Percentiles rank a stretch among this genome's conserved stretches.
Evolutionary conservation across 2,329 filamentous ascomycete genomes (phyloP).

Genomic region (Clarireedia homoeocarpa): DNA sequence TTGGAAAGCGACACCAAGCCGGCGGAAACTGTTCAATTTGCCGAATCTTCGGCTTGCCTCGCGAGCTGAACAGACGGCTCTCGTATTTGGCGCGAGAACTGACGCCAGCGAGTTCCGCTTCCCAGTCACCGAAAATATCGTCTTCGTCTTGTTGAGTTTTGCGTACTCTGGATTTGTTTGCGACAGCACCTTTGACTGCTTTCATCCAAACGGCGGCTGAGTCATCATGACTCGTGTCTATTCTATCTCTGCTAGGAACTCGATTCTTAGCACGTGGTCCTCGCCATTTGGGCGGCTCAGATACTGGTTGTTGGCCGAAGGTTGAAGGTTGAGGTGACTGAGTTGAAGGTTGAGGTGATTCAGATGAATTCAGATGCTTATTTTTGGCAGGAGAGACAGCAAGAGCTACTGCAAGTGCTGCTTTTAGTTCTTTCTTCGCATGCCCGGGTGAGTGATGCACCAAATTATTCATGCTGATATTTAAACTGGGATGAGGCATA

Average conservation of each 20-base stretch:
- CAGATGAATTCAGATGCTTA: background rate
- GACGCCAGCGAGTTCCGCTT: background rate
- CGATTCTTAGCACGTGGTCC: constrained; percentile 5
- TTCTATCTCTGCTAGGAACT: constrained; percentile 1
- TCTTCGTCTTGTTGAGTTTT: constrained; percentile 1
- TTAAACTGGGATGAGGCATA: background rate
- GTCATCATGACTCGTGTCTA: constrained; percentile 8
- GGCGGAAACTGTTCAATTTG: constrained; percentile 17
- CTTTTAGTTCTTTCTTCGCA: background rate
- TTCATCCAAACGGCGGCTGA: constrained; percentile 6
- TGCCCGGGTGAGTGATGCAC: background rate
- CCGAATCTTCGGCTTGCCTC: constrained; percentile 16
- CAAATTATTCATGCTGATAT: background rate
- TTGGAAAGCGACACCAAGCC: constrained; percentile 25
- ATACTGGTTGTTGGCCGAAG: background rate
- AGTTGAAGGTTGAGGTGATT: background rate
- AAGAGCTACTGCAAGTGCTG: background rate
- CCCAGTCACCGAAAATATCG: constrained; percentile 6
- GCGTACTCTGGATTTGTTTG: background rate
- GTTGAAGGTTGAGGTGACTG: background rate
- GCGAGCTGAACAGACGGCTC: constrained; percentile 20
- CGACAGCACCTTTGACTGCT: constrained; percentile 2
- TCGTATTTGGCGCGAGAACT: constrained; percentile 8
- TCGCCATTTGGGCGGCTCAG: constrained; percentile 1
- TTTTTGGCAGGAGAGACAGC: background rate